These are phyloP conservation scores for Starmerella lactis-condensi DNA, from an alignment of 805 yeast genomes.

Conservation along the genomic window DNA sequence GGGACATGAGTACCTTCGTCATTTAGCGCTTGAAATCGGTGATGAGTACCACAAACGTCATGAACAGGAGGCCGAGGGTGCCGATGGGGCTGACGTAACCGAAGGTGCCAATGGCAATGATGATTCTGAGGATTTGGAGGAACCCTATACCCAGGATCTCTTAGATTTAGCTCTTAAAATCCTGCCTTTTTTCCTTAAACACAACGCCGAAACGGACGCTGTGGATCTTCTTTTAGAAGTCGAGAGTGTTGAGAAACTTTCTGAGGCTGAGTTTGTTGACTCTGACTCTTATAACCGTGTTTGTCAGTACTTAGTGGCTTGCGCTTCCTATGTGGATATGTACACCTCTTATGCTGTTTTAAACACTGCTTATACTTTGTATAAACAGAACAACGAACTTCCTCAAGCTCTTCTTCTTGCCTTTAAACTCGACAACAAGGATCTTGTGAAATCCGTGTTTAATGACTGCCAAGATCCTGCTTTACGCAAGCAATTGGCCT, in stretches of 20 bases:
- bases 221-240: slow-evolving; percentile 82
- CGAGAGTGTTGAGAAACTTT: slow-evolving; percentile 66
- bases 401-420: slow-evolving; percentile 79
- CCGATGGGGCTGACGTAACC: slow-evolving; percentile 21
- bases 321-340: slow-evolving; percentile 91
- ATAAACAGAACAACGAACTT: slow-evolving; percentile 55
- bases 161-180: slow-evolving; percentile 52
- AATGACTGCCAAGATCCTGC: slow-evolving; percentile 37
- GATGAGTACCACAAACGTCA: slow-evolving; percentile 48
- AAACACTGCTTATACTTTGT: slow-evolving; percentile 74
- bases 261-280: slow-evolving; percentile 52
- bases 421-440: slow-evolving; percentile 68
- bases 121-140: slow-evolving; percentile 12
- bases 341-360: slow-evolving; percentile 79
- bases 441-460: slow-evolving; percentile 60
- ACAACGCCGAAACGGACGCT: slow-evolving; percentile 97
- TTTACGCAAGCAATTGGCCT: slow-evolving; percentile 77
- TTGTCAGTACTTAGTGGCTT: slow-evolving; percentile 82
- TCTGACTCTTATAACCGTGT: slow-evolving; percentile 70
- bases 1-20: slow-evolving; percentile 98
- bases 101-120: slow-evolving; percentile 9
- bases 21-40: slow-evolving; percentile 86
- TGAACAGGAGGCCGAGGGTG: slow-evolving; percentile 18
- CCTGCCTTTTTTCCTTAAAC: slow-evolving; percentile 76
- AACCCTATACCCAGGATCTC: slow-evolving; percentile 25